Base-by-base conservation (phyloP, 495 filamentous ascomycete species). In the Aspergillus nanangensis region DNA sequence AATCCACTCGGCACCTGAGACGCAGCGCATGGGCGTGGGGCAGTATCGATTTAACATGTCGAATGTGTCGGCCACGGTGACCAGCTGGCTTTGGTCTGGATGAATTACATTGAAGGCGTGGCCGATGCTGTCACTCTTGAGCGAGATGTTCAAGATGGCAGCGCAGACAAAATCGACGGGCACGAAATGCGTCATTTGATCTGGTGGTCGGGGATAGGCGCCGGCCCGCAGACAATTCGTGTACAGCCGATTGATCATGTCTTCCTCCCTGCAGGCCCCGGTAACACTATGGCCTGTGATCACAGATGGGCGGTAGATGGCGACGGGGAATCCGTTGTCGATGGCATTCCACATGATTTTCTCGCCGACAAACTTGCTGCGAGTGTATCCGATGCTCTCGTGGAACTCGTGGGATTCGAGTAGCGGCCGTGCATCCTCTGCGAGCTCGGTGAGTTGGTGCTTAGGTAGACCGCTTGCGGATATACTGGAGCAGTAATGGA, bases 401-500 rank as follows among this genome's bases (percentile, higher is more conserved):
- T 21, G 10, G 14, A 50, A 19, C 5, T 38, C 39, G 5, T 48
- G 47, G 5, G 41, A 38, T 15, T 31, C 46, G 8, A 44, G 25
- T 15, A 44, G 38, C 5, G 46, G 50, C 15, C 42, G 11, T 25
- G 13, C 35, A 24, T 57, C 50, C 20, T 57, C 53, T 2, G 27
- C 20, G 8, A 52, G 15, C 14, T 33, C 44, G 11, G 40, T 44
- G 1, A 22, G 27, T 5, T 47, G n/a, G 22, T 35, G 11, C 0
- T 45, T 34, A 0, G 45, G 39, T 17, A 46, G 27, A 9, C 53
- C 53, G 23, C 38, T 52, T 9, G 38, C 46, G 8, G 38, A 40
- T 9, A 57, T 52, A 14, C 45, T 52, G 22, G 53, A 57, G 15
- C 34, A 47, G n/a, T 57, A 52, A 20, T 57, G 53, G 3, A 52